phyloP scores from a whole-genome alignment of 257 asterid genomes.

The Primulina huaijiensis region DNA sequence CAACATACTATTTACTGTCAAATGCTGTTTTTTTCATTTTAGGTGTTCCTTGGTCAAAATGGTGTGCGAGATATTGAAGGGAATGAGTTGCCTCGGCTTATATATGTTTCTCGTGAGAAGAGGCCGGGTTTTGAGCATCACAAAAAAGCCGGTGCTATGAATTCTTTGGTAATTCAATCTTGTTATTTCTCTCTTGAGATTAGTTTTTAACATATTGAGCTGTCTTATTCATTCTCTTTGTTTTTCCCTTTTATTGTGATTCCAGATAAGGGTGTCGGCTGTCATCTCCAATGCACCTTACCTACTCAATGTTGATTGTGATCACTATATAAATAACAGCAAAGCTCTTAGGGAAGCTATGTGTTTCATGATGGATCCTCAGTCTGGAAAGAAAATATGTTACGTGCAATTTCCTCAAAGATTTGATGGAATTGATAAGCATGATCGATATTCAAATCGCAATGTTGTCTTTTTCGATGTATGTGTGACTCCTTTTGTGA shows the following conservation, averaged over 20 bases:
- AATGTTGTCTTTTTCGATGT: constrained; percentile 67
- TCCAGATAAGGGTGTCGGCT: constrained; percentile 83
- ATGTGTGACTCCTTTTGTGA: constrained; percentile 12
- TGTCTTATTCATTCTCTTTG: not conserved
- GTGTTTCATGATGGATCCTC: constrained; percentile 87
- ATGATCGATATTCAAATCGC: constrained; percentile 76
- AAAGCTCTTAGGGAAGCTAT: constrained; percentile 91
- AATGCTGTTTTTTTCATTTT: not conserved
- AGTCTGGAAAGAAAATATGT: constrained; percentile 65
- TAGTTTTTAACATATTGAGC: not conserved
- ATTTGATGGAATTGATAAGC: constrained; percentile 70
- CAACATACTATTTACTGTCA: not conserved
- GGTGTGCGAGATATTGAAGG: constrained; percentile 58
- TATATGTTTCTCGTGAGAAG: constrained; percentile 59
- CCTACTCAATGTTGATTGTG: constrained; percentile 85
- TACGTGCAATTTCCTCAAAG: constrained; percentile 52
- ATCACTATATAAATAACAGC: constrained; percentile 81
- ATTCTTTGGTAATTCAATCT: constrained; percentile 42
- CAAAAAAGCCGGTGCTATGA: constrained; percentile 66
- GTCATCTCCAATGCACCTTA: constrained; percentile 83
- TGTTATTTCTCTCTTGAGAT: not conserved
- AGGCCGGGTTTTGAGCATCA: constrained; percentile 62
- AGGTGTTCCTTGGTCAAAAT: constrained; percentile 59
- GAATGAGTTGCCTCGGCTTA: constrained; percentile 50
- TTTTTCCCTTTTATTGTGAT: constrained; percentile 1